These are phyloP conservation scores for Oryza coarctata DNA, from an alignment of 176 grass and related monocot species.

Conservation along the genomic window DNA sequence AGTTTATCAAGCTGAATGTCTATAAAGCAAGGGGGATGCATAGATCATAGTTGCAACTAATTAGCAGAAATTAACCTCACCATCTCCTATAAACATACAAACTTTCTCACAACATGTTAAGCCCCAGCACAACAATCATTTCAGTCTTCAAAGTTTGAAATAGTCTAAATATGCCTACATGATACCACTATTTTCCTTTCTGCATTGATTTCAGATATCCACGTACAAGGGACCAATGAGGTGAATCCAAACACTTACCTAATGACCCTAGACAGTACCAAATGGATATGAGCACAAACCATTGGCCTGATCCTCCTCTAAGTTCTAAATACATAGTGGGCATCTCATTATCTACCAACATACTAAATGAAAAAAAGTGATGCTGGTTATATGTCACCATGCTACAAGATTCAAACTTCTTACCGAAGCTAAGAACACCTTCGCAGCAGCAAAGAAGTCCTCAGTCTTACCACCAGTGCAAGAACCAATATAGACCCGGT, in stretches of 20 bases:
- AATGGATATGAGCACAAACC: background rate
- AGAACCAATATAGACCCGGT: conserved; percentile 95
- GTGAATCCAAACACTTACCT: background rate
- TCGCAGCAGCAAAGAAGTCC: conserved; percentile 90
- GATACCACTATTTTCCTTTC: background rate
- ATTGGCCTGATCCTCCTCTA: background rate
- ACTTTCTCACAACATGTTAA: background rate
- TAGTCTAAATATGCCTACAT: background rate
- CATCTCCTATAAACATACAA: background rate
- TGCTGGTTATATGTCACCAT: background rate
- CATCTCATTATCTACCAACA: background rate
- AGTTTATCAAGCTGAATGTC: background rate
- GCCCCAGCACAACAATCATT: background rate
- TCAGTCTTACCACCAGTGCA: conserved; percentile 96
- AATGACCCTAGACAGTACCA: background rate
- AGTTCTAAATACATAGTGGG: background rate
- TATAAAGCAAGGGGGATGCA: background rate
- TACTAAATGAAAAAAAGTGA: background rate
- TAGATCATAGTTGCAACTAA: background rate
- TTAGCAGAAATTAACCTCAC: background rate
- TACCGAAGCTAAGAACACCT: conserved; percentile 89
- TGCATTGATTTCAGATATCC: background rate
- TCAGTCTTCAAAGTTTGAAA: background rate
- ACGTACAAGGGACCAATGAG: background rate
- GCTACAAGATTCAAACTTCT: conserved; percentile 37